These are phyloP conservation scores for Rhexocercosporidium sp. DNA, from an alignment of 2,329 filamentous ascomycete species.

Conservation along the genomic window DNA sequence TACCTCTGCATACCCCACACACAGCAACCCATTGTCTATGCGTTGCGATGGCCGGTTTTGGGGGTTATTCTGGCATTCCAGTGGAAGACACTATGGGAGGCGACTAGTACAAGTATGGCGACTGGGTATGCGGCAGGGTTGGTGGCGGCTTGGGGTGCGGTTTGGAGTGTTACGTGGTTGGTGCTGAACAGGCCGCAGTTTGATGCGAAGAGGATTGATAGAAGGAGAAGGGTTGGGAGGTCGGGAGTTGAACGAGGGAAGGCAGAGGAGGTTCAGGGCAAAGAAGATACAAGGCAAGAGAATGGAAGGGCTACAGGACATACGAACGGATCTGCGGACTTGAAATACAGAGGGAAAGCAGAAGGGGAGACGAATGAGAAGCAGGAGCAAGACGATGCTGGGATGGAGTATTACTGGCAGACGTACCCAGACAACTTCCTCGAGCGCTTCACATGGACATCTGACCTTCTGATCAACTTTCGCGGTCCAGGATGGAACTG, in stretches of 20 bases:
- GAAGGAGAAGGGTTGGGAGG: constrained; percentile 33
- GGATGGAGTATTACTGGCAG: constrained; percentile 64
- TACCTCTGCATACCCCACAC: constrained; percentile 63
- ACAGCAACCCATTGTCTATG: constrained; percentile 55
- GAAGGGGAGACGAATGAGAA: constrained; percentile 6
- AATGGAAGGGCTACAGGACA: constrained; percentile 24
- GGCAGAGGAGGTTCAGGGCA: constrained; percentile 6
- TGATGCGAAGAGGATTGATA: constrained; percentile 54
- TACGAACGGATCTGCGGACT: neutral
- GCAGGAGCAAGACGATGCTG: constrained; percentile 33
- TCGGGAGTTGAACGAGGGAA: neutral
- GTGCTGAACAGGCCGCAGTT: constrained; percentile 62
- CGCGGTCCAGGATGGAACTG: constrained; percentile 65
- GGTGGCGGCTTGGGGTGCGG: constrained; percentile 54
- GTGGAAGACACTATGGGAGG: constrained; percentile 46
- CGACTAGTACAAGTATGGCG: constrained; percentile 58
- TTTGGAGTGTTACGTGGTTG: constrained; percentile 55
- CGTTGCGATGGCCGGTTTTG: constrained; percentile 55
- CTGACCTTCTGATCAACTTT: constrained; percentile 60
- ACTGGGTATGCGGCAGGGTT: constrained; percentile 57
- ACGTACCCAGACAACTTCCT: constrained; percentile 58
- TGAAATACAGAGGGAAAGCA: constrained; percentile 7
- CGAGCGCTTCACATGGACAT: constrained; percentile 59
- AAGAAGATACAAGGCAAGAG: constrained; percentile 14
- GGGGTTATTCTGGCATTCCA: constrained; percentile 51